Percentiles rank a stretch among this genome's conserved stretches.
Conservation (phyloP, 768 basidiomycete species). For the Boletus sensibilis region DNA sequence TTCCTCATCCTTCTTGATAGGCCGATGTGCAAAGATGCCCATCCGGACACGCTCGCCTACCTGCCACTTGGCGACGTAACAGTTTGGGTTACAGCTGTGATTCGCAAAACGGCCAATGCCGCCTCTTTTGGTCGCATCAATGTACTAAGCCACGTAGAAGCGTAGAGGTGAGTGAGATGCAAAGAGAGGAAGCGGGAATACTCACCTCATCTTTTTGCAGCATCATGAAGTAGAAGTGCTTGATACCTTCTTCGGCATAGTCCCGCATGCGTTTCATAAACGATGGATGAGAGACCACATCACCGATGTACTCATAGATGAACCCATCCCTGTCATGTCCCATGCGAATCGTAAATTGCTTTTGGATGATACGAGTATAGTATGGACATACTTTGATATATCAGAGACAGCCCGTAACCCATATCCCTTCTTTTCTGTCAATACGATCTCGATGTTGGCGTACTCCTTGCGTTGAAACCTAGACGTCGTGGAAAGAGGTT, state of each 20-base stretch:
- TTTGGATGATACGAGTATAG: background rate
- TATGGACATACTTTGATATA: constrained; percentile 56
- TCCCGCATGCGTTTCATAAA: constrained; percentile 94
- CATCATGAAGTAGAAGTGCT: constrained; percentile 99
- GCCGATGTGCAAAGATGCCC: constrained; percentile 94
- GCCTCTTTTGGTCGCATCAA: constrained; percentile 96
- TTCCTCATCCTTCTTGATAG: constrained; percentile 78
- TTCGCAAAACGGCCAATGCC: constrained; percentile 97
- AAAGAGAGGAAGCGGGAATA: constrained; percentile 3
- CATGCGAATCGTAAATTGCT: constrained; percentile 6
- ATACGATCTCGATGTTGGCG: constrained; percentile 83
- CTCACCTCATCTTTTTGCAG: constrained; percentile 94
- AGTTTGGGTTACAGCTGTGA: constrained; percentile 97
- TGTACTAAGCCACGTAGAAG: constrained; percentile 56
- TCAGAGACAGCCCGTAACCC: constrained; percentile 79
- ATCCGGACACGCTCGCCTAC: constrained; percentile 86
- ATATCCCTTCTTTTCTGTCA: constrained; percentile 94
- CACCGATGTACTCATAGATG: constrained; percentile 97
- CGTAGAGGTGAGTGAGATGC: background rate
- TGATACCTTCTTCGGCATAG: constrained; percentile 89
- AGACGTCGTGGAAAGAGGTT: constrained; percentile 3
- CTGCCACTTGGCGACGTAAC: constrained; percentile 98
- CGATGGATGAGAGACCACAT: constrained; percentile 83
- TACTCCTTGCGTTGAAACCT: constrained; percentile 90
- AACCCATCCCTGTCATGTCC: constrained; percentile 68